Evolutionary conservation across 2,329 filamentous ascomycete species (phyloP).

Genomic region (Polytolypa hystricis): DNA sequence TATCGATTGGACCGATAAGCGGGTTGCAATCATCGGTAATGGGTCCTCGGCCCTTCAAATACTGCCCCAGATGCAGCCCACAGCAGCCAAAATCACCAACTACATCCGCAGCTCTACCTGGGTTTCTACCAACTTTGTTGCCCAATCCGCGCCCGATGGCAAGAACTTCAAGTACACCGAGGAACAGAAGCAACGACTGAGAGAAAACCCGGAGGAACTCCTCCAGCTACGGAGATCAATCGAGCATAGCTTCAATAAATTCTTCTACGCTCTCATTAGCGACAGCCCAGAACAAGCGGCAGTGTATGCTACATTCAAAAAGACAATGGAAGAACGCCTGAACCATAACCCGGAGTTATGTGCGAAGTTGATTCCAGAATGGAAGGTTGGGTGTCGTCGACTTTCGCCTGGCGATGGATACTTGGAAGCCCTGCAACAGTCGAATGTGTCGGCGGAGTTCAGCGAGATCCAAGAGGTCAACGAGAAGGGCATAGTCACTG

Average conservation of each 20-base stretch:
- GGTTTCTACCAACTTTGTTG: slow-evolving; percentile 20
- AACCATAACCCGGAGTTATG: slow-evolving; percentile 3
- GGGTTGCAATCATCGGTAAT: slow-evolving; percentile 20
- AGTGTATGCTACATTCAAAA: too few species aligned
- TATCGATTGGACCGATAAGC: slow-evolving; percentile 23
- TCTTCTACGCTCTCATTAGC: too few species aligned
- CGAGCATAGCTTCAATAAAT: too few species aligned
- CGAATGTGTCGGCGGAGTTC: slow-evolving; percentile 13
- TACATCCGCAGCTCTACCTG: slow-evolving; percentile 25
- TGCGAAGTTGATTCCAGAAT: slow-evolving; percentile 22
- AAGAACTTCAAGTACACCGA: slow-evolving; percentile 9
- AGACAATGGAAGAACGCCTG: slow-evolving; percentile 6
- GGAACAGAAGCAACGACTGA: slow-evolving; percentile 20
- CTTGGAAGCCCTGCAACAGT: slow-evolving; percentile 13
- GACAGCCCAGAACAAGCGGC: too few species aligned
- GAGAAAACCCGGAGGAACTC: slow-evolving; percentile 14
- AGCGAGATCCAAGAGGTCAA: slow-evolving; percentile 11
- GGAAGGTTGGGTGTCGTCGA: slow-evolving; percentile 24
- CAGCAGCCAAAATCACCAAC: slow-evolving; percentile 15
- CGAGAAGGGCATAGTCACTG: slow-evolving; percentile 15
- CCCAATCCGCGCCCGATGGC: slow-evolving; percentile 9
- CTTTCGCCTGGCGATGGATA: slow-evolving; percentile 30
- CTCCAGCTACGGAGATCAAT: too few species aligned
- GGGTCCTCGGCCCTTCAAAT: slow-evolving; percentile 32
- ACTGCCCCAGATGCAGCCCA: slow-evolving; percentile 15